phyloP scores from a whole-genome alignment of 2,329 filamentous ascomycete species.

The Tolypocladium capitatum region DNA sequence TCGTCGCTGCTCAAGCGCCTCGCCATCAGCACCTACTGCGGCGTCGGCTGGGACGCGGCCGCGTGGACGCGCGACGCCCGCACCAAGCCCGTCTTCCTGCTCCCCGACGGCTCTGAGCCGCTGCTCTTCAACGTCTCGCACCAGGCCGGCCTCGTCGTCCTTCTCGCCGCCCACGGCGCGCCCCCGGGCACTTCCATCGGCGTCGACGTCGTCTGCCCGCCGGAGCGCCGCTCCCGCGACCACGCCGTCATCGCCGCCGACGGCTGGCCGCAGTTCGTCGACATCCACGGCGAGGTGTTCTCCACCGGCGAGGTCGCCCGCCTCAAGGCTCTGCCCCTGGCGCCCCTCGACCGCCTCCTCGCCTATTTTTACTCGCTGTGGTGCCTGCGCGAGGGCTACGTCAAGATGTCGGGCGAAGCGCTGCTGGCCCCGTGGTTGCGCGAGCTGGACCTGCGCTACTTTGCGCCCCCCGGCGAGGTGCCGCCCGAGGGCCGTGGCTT shows the following conservation, averaged over 20 bases:
- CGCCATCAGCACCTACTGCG: slow-evolving; percentile 15
- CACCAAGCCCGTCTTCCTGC: slow-evolving; percentile 39
- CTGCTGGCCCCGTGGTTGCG: slow-evolving; percentile 60
- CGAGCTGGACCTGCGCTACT: slow-evolving; percentile 54
- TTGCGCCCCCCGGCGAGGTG: slow-evolving; percentile 38
- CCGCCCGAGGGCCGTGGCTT: slow-evolving; percentile 5
- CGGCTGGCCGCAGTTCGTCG: slow-evolving; percentile 55
- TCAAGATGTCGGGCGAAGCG: slow-evolving; percentile 73
- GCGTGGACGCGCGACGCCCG: slow-evolving; percentile 40
- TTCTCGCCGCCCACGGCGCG: slow-evolving; percentile 39
- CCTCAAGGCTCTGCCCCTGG: slow-evolving; percentile 37
- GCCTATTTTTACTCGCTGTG: slow-evolving; percentile 65
- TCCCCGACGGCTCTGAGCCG: slow-evolving; percentile 33
- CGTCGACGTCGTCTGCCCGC: slow-evolving; percentile 63
- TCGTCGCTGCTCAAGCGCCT: slow-evolving; percentile 62
- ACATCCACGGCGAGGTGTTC: slow-evolving; percentile 61
- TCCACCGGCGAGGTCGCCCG: slow-evolving; percentile 45
- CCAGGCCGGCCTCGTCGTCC: slow-evolving; percentile 60
- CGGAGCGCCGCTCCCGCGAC: slow-evolving; percentile 54
- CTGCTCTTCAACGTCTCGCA: slow-evolving; percentile 66
- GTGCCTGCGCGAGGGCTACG: slow-evolving; percentile 69
- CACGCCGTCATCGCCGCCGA: slow-evolving; percentile 38
- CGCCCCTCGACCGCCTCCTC: slow-evolving; percentile 39
- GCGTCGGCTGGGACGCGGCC: slow-evolving; percentile 47
- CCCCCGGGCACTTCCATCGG: slow-evolving; percentile 39